A percentile compares a stretch with the other conserved stretches of the same genome.
These are phyloP conservation scores for Lachnellula subtilissima DNA, from an alignment of 2,329 filamentous ascomycete genomes.

Conservation along the genomic window DNA sequence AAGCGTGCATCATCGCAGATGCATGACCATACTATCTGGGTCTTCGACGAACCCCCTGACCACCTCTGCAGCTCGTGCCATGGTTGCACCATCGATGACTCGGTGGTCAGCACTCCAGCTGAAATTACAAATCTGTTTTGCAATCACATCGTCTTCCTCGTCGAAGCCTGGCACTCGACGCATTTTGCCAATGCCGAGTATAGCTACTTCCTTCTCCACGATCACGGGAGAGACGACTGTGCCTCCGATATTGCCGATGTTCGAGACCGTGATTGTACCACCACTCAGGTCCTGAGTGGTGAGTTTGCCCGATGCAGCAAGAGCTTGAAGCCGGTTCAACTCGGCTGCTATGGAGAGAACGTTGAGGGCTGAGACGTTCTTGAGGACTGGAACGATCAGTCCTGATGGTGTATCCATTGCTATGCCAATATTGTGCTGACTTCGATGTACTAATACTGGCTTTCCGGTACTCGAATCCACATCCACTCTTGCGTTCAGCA, in stretches of 20 bases:
- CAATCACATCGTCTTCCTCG: constrained; percentile 51
- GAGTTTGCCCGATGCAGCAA: constrained; percentile 72
- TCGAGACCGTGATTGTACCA: constrained; percentile 92
- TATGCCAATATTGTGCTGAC: constrained; percentile 89
- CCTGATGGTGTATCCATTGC: constrained; percentile 91
- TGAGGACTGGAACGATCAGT: constrained; percentile 86
- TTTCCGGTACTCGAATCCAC: constrained; percentile 48
- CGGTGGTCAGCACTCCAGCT: constrained; percentile 97
- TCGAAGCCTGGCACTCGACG: constrained; percentile 76
- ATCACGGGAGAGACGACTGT: constrained; percentile 90
- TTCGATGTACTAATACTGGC: constrained; percentile 71
- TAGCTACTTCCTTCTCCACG: constrained; percentile 84
- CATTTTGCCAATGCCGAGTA: constrained; percentile 81
- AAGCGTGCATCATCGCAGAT: constrained; percentile 56
- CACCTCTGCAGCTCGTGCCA: constrained; percentile 82
- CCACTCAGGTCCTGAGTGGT: constrained; percentile 70
- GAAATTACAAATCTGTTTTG: constrained; percentile 78
- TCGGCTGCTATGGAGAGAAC: constrained; percentile 75
- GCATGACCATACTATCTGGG: constrained; percentile 81
- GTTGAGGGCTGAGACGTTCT: constrained; percentile 71
- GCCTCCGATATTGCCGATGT: constrained; percentile 92
- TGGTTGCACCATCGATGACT: constrained; percentile 89
- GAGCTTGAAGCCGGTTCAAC: constrained; percentile 65
- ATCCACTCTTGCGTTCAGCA: constrained; percentile 84
- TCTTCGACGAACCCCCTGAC: constrained; percentile 76